Base-by-base conservation (phyloP, 805 yeast species). In the Starmerella bacillaris region DNA sequence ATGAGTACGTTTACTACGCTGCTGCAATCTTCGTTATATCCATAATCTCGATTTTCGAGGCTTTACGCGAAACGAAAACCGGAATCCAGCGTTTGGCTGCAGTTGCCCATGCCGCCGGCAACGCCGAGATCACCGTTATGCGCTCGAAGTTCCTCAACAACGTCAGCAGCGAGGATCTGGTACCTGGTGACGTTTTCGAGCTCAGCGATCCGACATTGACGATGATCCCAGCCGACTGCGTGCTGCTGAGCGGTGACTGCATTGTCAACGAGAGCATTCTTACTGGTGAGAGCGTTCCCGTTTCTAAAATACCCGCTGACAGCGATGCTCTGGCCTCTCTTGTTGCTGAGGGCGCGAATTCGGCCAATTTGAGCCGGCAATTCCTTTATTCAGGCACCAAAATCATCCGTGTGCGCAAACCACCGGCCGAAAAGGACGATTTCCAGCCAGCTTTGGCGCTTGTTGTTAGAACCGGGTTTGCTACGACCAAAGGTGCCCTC, bases 221-320 rank as follows among this genome's bases (percentile, higher is more conserved):
- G 3, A 49, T 67, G 1, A 64, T 86, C 32, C 98, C 99, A 0
- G 83, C 94, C 51, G 99, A 89, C 55, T 77, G 93, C 1, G 55
- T 89, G 9, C 61, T 89, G 33, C 58, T 86, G 15, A 70, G 83
- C 22, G 98, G 99, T 34, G 96, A 84, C 51, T 79, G 93, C 52
- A 83, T 89, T 36, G 78, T 89, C n/a, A 89, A 89, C 54, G 99
- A 89, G 53, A 78, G 95, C 4, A 89, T 89, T 94, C 64, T 89
- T 16, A 89, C 99, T 0, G 99, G 99, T 27, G 99, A 89, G 54
- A 82, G 94, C 35, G 95, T 89, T 1, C 98, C 99, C 0, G 94
- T 89, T 2, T 70, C 94, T 0, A 89, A 89, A 53, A 42, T 63
- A 8, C 67, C 78, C 2, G 80, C 89, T 2, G 64, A 67, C 12